These are phyloP conservation scores for Entomophthora muscae DNA, from an alignment of 371 early-diverging fungal genomes.

Conservation along the genomic window DNA sequence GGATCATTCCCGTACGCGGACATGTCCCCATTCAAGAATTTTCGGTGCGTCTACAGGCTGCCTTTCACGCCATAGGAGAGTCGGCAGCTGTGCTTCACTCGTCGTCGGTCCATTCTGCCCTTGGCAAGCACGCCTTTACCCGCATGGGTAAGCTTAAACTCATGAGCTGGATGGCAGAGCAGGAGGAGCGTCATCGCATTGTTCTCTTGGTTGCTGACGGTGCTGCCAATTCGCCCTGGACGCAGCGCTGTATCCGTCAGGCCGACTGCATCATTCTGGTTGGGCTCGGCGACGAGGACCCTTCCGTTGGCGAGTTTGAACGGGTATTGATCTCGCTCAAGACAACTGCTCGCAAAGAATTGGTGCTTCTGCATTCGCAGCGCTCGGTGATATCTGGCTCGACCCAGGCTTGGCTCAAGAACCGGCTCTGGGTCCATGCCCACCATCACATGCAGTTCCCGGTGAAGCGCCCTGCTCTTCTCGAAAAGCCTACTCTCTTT, in stretches of 20 bases:
- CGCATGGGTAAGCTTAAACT: conserved; percentile 80
- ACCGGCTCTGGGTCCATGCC: conserved; percentile 84
- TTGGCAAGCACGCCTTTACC: conserved; percentile 86
- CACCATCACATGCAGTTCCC: conserved; percentile 94
- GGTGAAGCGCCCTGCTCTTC: conserved; percentile 13
- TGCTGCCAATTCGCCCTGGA: conserved; percentile 82
- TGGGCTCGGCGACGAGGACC: conserved; percentile 76
- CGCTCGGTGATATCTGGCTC: conserved; percentile 58
- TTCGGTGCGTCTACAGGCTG: conserved; percentile 56
- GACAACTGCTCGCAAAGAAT: conserved; percentile 90
- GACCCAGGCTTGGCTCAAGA: conserved; percentile 83
- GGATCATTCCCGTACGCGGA: conserved; percentile 70
- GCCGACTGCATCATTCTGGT: conserved; percentile 89
- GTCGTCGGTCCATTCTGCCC: conserved; percentile 50
- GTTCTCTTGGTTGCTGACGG: conserved; percentile 90
- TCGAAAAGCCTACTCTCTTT: conserved; percentile 32
- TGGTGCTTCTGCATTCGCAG: conserved; percentile 73
- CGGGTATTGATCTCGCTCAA: conserved; percentile 76
- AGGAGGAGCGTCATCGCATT: conserved; percentile 72
- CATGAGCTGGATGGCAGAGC: conserved; percentile 79
- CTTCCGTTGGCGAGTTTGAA: conserved; percentile 81
- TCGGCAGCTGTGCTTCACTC: conserved; percentile 58
- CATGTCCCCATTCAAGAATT: conserved; percentile 77
- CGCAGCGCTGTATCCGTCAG: conserved; percentile 88
- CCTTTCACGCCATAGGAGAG: conserved; percentile 56